These are phyloP conservation scores for Jacaranda mimosifolia DNA, from an alignment of 257 asterid genomes.

Conservation along the genomic window DNA sequence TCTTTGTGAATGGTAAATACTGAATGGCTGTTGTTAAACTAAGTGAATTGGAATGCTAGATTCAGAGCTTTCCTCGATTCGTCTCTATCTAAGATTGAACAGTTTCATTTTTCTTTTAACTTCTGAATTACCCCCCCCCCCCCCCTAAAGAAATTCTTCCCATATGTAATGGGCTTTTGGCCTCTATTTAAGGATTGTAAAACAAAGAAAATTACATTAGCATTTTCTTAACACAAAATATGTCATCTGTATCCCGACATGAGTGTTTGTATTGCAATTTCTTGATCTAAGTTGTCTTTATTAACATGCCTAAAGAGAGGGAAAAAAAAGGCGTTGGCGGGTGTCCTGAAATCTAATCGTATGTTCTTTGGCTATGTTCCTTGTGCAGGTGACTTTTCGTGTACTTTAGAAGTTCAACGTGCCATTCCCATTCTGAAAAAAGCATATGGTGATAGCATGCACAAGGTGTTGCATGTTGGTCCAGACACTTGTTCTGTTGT, in stretches of 20 bases:
- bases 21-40: neutral
- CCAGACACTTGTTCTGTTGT: slow-evolving; percentile 63
- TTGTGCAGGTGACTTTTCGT: slow-evolving; percentile 58
- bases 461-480: slow-evolving; percentile 63
- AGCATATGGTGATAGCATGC: slow-evolving; percentile 62
- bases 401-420: slow-evolving; percentile 52
- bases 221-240: neutral
- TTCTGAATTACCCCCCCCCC: neutral
- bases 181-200: slow-evolving; percentile 12
- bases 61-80: slow-evolving; percentile 1
- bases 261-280: neutral
- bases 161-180: neutral
- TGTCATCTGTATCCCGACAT: neutral
- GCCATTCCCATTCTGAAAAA: slow-evolving; percentile 56
- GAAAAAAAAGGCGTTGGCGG: neutral
- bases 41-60: too few relatives aligned
- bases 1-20: neutral
- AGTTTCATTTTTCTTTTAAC: neutral
- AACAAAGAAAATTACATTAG: neutral
- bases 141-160: slow-evolving; percentile 5
- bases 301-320: neutral
- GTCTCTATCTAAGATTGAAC: neutral
- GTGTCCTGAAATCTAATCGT: slow-evolving; percentile 2
- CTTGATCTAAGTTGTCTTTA: neutral
- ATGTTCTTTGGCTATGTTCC: slow-evolving; percentile 6